Evolutionary conservation across 2,329 filamentous ascomycete species (phyloP).

Genomic region (Epichloe sp.): DNA sequence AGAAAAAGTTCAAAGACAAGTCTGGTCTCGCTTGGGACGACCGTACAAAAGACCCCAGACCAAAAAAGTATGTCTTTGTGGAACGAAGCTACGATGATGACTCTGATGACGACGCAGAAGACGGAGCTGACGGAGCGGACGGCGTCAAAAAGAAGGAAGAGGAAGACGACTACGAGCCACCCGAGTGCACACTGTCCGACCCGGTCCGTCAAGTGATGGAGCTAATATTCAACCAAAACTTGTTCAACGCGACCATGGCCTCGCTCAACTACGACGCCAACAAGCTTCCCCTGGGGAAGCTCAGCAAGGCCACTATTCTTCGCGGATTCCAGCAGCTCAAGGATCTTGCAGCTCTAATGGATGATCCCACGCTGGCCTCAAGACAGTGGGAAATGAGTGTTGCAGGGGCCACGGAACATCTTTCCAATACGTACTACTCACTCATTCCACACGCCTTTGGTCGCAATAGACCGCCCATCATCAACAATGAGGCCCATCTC

Average conservation of each 20-base stretch:
- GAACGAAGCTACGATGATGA: constrained; percentile 66
- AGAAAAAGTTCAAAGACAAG: constrained; percentile 51
- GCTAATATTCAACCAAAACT: constrained; percentile 70
- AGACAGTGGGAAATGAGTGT: constrained; percentile 27
- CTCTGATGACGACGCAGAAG: constrained; percentile 30
- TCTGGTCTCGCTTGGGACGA: constrained; percentile 43
- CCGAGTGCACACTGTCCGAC: constrained; percentile 43
- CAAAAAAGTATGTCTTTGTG: constrained; percentile 66
- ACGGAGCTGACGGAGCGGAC: constrained; percentile 12
- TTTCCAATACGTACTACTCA: constrained; percentile 71
- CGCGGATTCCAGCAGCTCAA: constrained; percentile 68
- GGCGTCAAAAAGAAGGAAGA: constrained; percentile 24
- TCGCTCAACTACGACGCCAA: constrained; percentile 58
- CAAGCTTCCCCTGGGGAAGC: constrained; percentile 72
- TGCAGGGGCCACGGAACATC: constrained; percentile 36
- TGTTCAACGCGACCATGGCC: constrained; percentile 54
- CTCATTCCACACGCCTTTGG: constrained; percentile 75
- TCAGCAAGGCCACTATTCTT: constrained; percentile 65
- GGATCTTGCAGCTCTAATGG: constrained; percentile 55
- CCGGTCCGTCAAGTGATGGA: constrained; percentile 57
- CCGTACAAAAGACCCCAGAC: constrained; percentile 41
- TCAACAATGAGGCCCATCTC: constrained; percentile 41
- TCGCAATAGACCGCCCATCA: constrained; percentile 57
- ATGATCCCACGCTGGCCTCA: constrained; percentile 33
- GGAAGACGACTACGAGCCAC: constrained; percentile 21